Percentiles rank a stretch among this genome's conserved stretches.
Evolutionary conservation across 2,329 filamentous ascomycete species (phyloP).

Genomic region (Tympanopsis confertula): DNA sequence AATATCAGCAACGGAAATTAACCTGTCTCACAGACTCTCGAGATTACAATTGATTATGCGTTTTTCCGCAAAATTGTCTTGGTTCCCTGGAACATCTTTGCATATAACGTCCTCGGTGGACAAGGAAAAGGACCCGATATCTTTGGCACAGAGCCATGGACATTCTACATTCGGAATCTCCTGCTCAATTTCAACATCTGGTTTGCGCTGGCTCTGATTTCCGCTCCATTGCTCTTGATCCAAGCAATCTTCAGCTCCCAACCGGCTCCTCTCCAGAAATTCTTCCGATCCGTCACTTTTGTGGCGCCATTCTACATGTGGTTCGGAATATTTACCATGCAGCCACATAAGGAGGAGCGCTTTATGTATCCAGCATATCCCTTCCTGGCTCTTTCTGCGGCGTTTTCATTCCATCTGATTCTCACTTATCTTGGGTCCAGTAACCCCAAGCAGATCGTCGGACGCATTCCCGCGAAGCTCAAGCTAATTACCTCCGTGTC

Average conservation of each 20-base stretch:
- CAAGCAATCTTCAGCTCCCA: neutral
- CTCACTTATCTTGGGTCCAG: conserved; percentile 19
- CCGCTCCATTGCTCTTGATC: neutral
- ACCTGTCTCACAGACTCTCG: conserved; percentile 49
- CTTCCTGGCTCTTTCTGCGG: conserved; percentile 50
- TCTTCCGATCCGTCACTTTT: conserved; percentile 26
- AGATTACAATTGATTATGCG: conserved; percentile 64
- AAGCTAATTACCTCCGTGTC: neutral
- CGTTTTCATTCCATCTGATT: conserved; percentile 41
- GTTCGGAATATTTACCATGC: conserved; percentile 52
- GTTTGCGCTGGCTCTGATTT: conserved; percentile 58
- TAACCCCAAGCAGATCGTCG: neutral
- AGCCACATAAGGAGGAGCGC: conserved; percentile 60
- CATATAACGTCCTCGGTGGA: conserved; percentile 85
- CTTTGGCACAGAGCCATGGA: conserved; percentile 93
- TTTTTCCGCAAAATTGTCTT: conserved; percentile 73
- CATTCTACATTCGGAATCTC: conserved; percentile 88
- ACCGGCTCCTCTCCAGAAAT: neutral
- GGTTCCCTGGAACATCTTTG: conserved; percentile 84
- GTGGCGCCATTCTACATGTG: conserved; percentile 55
- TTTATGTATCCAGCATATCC: conserved; percentile 66
- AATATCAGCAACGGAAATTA: too few species aligned
- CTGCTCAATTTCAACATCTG: conserved; percentile 91
- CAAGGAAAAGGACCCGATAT: conserved; percentile 69
- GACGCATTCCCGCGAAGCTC: neutral